Conservation (phyloP, 2,329 filamentous ascomycete species). For the Fusarium proliferatum region DNA sequence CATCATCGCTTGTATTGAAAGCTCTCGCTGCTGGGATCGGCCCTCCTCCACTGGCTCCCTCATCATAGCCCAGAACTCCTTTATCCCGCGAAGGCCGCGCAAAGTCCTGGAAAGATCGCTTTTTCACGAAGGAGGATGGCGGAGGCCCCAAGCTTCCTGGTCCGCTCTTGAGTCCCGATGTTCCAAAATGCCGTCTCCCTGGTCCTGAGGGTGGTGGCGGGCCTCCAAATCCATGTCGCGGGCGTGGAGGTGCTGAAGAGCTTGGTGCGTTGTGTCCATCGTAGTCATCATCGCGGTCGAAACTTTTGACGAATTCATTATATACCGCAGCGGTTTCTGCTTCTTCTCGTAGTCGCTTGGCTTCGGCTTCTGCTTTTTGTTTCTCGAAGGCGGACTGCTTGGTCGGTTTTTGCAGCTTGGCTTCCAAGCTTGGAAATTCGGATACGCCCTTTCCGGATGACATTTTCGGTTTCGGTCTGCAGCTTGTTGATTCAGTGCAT, state of each 20-base stretch:
- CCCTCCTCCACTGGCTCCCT: slow-evolving; percentile 48
- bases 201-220: slow-evolving; percentile 38
- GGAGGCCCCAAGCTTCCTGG: slow-evolving; percentile 70
- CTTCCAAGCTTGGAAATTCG: slow-evolving; percentile 77
- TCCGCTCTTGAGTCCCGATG: slow-evolving; percentile 66
- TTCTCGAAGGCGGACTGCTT: slow-evolving; percentile 91
- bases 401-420: slow-evolving; percentile 81
- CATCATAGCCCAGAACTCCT: slow-evolving; percentile 51
- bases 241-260: slow-evolving; percentile 32
- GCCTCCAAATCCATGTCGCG: slow-evolving; percentile 46
- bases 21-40: slow-evolving; percentile 73
- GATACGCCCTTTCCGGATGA: slow-evolving; percentile 60
- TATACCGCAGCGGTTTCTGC: slow-evolving; percentile 89
- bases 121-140: slow-evolving; percentile 62
- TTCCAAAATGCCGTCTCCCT: slow-evolving; percentile 73
- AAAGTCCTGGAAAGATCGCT: slow-evolving; percentile 61
- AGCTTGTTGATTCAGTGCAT: slow-evolving; percentile 20
- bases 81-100: slow-evolving; percentile 50
- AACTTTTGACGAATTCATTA: slow-evolving; percentile 87
- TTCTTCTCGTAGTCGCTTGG: slow-evolving; percentile 84
- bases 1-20: slow-evolving; percentile 76
- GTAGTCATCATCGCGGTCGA: slow-evolving; percentile 70
- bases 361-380: slow-evolving; percentile 89
- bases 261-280: slow-evolving; percentile 15
- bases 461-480: slow-evolving; percentile 50